Base-by-base conservation (phyloP, 1,139 yeast genomes). In the Hyphopichia burtonii region DNA sequence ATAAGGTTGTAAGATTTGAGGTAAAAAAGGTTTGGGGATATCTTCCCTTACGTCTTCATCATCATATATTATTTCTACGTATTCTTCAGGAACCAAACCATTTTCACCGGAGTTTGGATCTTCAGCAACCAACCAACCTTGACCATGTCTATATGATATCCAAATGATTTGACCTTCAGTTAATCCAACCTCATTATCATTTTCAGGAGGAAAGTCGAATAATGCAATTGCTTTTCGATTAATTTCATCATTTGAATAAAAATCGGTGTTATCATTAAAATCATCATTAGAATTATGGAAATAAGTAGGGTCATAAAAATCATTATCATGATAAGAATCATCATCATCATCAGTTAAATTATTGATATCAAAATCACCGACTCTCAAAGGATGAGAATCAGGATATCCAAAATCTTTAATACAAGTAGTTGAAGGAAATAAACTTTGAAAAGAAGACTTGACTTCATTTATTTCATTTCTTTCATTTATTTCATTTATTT, bases 51-150 rank as follows among this genome's bases (percentile, higher is more conserved):
- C 37, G 23, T 51, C 58, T 6, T 16, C 5, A 6, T 58, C 57
- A 23, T 51, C 57, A 34, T 54, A 52, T 36, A 73, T 53, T 42
- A 84, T 68, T 48, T 85, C 86, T 36, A 93, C 96, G 55, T 90
- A 93, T 54, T 88, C 96, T 56, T 91, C 96, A 1, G 99, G 99
- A 6, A 93, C 96, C 41, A 93, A 76, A 2, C 99, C 99, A 23
- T 95, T 87, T 51, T 83, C 86, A 1, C 90, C 91, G 3, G 86
- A 76, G 28, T 63, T 74, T 0, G 90, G 86, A 56, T 87, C 91
- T 52, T 84, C 88, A 0, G 98, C 98, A 39, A 93, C 98, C 4
- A 94, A 74, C 99, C 99, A 93, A 6, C 99, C 99, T 60, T 93
- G 97, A 17, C 98, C 98, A 60, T 93, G 96, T 48, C 96, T 78